A percentile compares a stretch with the other conserved stretches of the same genome.
phyloP scores from a whole-genome alignment of 345 rosid genomes.

The Eucalyptus tenuipes region DNA sequence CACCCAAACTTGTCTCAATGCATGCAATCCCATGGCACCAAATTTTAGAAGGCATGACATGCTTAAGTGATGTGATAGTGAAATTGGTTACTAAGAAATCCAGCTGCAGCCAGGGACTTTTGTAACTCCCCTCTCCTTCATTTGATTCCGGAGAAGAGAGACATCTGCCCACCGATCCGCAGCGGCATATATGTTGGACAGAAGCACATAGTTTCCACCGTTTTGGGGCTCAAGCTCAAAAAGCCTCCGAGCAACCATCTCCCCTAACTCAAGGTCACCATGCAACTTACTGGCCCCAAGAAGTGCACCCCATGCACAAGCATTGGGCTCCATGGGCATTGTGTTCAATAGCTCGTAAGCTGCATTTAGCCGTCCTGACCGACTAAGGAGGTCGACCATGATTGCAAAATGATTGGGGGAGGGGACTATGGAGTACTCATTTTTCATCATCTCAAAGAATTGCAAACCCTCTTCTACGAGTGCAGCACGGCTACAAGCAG shows the following conservation, averaged over 20 bases:
- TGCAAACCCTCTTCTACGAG: constrained; percentile 49
- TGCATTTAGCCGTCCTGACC: constrained; percentile 35
- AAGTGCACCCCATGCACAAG: constrained; percentile 66
- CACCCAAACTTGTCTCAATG: neutral
- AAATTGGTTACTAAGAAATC: constrained; percentile 1
- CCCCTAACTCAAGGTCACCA: constrained; percentile 41
- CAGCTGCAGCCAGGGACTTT: constrained; percentile 54
- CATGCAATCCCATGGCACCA: neutral
- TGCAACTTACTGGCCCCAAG: constrained; percentile 51
- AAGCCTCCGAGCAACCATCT: constrained; percentile 30
- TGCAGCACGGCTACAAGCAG: constrained; percentile 46
- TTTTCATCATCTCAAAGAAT: constrained; percentile 39
- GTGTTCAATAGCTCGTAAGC: constrained; percentile 43
- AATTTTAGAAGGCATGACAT: neutral
- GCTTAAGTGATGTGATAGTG: neutral
- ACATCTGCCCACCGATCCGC: constrained; percentile 55
- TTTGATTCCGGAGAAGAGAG: constrained; percentile 36
- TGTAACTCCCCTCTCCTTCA: constrained; percentile 45
- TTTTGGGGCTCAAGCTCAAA: constrained; percentile 53
- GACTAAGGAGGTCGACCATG: constrained; percentile 58
- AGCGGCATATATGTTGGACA: constrained; percentile 64
- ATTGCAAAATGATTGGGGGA: constrained; percentile 56
- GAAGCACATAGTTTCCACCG: constrained; percentile 50
- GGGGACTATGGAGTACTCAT: constrained; percentile 26
- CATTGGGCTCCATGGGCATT: constrained; percentile 46